Percentiles rank a stretch among this genome's conserved stretches.
Evolutionary conservation across 1,139 yeast genomes (phyloP).

Genomic region (Lodderomyces theae): DNA sequence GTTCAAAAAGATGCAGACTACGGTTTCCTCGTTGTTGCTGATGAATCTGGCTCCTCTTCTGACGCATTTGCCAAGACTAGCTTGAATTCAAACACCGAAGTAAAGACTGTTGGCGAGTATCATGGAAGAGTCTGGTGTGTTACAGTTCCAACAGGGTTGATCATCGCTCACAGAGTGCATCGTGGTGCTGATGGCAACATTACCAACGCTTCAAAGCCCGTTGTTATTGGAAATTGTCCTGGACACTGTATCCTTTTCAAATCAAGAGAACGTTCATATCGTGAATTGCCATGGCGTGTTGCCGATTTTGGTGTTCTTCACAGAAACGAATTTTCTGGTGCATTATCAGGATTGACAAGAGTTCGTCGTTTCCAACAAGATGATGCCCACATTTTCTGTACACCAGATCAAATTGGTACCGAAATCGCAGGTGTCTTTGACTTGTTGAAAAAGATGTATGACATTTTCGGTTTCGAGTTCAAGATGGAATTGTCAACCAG

Average conservation of each 20-base stretch:
- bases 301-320: constrained; percentile 96
- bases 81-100: constrained; percentile 1
- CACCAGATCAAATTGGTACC: constrained; percentile 76
- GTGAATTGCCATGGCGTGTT: constrained; percentile 94
- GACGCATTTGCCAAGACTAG: background rate
- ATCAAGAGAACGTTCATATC: constrained; percentile 83
- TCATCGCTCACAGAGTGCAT: constrained; percentile 66
- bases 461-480: constrained; percentile 83
- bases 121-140: constrained; percentile 9
- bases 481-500: constrained; percentile 90
- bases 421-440: constrained; percentile 82
- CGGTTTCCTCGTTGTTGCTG: constrained; percentile 3
- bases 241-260: constrained; percentile 93
- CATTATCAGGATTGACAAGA: constrained; percentile 78
- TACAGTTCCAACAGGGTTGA: constrained; percentile 8
- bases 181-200: background rate
- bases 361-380: constrained; percentile 98
- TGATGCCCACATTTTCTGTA: constrained; percentile 97
- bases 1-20: background rate
- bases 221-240: constrained; percentile 57
- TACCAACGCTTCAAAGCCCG: background rate
- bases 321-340: constrained; percentile 95
- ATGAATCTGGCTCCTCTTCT: background rate
- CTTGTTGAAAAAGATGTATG: constrained; percentile 75
- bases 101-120: constrained; percentile 4